Percentiles rank a stretch among this genome's conserved stretches.
These are phyloP conservation scores for Hirschioporus abietinus DNA, from an alignment of 768 basidiomycete genomes.

Conservation along the genomic window DNA sequence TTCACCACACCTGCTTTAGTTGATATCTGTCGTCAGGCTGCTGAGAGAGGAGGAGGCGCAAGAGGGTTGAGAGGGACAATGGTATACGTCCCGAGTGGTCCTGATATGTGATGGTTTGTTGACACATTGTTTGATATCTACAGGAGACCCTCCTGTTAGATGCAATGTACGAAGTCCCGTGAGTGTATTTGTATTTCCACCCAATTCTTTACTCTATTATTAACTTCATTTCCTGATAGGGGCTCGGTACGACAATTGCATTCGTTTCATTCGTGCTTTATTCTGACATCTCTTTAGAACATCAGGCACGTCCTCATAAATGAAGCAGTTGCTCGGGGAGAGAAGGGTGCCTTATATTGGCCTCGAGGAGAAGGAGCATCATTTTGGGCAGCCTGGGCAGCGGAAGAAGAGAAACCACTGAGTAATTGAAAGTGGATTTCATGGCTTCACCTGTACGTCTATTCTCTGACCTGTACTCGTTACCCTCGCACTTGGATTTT, in stretches of 20 bases:
- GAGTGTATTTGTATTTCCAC: constrained; percentile 32
- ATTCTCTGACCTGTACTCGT: background rate
- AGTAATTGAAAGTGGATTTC: constrained; percentile 11
- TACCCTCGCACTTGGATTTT: background rate
- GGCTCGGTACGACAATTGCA: constrained; percentile 51
- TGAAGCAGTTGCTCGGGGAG: constrained; percentile 61
- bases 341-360: constrained; percentile 70
- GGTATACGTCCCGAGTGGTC: constrained; percentile 36
- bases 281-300: constrained; percentile 37
- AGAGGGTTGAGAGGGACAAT: constrained; percentile 86
- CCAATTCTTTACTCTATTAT: constrained; percentile 5
- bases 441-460: background rate
- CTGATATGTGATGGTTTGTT: background rate
- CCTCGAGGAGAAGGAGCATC: constrained; percentile 54
- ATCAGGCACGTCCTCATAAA: constrained; percentile 81
- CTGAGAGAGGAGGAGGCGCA: constrained; percentile 83
- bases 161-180: constrained; percentile 92
- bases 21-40: constrained; percentile 76
- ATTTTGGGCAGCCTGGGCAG: constrained; percentile 77
- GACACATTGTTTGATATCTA: constrained; percentile 5
- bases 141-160: constrained; percentile 81
- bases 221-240: constrained; percentile 27
- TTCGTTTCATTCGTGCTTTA: background rate
- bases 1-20: constrained; percentile 80
- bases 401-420: constrained; percentile 44